Conservation (phyloP, 2,329 filamentous ascomycete genomes). For the Hymenoscyphus albidus region DNA sequence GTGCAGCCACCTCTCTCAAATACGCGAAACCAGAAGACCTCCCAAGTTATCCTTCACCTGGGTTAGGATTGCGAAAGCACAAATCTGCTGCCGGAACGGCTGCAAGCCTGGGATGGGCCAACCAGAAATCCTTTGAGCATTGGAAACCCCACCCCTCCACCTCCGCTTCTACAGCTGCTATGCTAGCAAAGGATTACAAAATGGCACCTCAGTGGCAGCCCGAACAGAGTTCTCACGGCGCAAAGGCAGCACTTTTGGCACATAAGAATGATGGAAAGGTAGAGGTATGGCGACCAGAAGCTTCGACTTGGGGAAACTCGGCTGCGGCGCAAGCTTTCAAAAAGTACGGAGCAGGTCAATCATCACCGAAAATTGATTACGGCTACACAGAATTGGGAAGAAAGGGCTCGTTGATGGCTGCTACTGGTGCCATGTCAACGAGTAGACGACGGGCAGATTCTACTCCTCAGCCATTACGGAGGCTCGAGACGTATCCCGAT, state of each 20-base stretch:
- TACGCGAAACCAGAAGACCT: slow-evolving; percentile 71
- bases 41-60: slow-evolving; percentile 68
- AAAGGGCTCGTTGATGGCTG: slow-evolving; percentile 68
- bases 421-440: slow-evolving; percentile 68
- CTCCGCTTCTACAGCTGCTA: slow-evolving; percentile 56
- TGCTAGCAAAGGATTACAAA: slow-evolving; percentile 57
- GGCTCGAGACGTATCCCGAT: slow-evolving; percentile 49
- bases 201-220: slow-evolving; percentile 55
- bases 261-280: slow-evolving; percentile 48
- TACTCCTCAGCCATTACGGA: slow-evolving; percentile 42
- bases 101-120: slow-evolving; percentile 69
- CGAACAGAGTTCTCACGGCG: slow-evolving; percentile 60
- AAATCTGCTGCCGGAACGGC: slow-evolving; percentile 67
- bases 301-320: slow-evolving; percentile 52
- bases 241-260: slow-evolving; percentile 72
- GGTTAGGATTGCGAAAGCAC: slow-evolving; percentile 46
- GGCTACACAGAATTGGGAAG: slow-evolving; percentile 48
- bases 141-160: slow-evolving; percentile 64
- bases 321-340: slow-evolving; percentile 67
- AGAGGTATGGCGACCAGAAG: slow-evolving; percentile 48
- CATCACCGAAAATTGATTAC: slow-evolving; percentile 43
- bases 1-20: slow-evolving; percentile 59
- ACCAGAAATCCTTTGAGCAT: slow-evolving; percentile 59
- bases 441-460: slow-evolving; percentile 59
- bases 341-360: slow-evolving; percentile 40